Conservation (phyloP, 2,329 filamentous ascomycete genomes). For the Fusarium algeriense region DNA sequence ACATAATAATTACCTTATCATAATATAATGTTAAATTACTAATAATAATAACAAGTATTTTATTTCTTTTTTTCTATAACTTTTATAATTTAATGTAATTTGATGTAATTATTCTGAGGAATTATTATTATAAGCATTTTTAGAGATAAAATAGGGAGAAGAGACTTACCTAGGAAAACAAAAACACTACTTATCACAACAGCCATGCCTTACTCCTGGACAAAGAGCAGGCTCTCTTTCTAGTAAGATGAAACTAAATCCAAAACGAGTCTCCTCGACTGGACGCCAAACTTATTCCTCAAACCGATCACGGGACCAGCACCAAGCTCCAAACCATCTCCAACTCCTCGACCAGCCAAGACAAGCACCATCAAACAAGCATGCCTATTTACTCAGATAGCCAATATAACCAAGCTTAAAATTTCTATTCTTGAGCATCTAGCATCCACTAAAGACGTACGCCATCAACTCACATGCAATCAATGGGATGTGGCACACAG, state of each 20-base stretch:
- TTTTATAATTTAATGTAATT: no score
- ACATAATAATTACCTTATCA: no score
- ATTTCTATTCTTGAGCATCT: not conserved
- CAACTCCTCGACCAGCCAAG: not conserved
- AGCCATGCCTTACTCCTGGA: accelerated
- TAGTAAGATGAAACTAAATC: no score
- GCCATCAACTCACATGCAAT: not conserved
- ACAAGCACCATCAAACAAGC: not conserved
- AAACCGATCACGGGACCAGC: not conserved
- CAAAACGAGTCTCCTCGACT: not conserved
- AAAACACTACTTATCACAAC: not conserved
- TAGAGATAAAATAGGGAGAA: no score
- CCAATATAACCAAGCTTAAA: not conserved
- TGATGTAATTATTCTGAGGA: no score
- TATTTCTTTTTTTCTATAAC: no score
- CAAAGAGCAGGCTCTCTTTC: accelerated
- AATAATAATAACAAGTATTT: no score
- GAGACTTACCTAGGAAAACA: not conserved
- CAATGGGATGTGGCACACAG: not conserved
- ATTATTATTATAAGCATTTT: no score
- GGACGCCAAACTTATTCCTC: not conserved
- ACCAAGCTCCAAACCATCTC: not conserved
- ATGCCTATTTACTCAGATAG: not conserved
- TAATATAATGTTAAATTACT: no score
- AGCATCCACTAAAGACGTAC: not conserved